phyloP scores from a whole-genome alignment of 306 rosid species.

The Malus fusca region DNA sequence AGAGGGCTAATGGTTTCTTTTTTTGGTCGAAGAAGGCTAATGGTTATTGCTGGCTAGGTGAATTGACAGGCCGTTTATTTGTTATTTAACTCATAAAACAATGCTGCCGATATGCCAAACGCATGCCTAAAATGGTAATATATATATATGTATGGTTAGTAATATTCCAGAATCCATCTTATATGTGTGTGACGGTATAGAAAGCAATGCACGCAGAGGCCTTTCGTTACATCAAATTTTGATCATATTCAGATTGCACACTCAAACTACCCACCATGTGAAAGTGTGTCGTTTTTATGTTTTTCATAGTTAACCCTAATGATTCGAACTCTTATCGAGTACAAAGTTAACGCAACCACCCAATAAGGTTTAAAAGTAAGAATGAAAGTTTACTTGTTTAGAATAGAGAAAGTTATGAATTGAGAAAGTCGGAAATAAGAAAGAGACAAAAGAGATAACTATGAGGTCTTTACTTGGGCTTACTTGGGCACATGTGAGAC shows the following conservation, averaged over 20 bases:
- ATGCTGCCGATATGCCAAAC: background rate
- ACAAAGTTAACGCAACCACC: too few species aligned
- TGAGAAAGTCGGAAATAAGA: too few species aligned
- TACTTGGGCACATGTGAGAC: too few species aligned
- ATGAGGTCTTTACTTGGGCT: too few species aligned
- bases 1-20: constrained; percentile 6
- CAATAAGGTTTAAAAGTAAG: too few species aligned
- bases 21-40: too few species aligned
- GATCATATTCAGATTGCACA: background rate
- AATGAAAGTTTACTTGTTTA: too few species aligned
- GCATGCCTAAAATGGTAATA: background rate
- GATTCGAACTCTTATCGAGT: too few species aligned
- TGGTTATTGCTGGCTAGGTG: background rate
- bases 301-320: too few species aligned
- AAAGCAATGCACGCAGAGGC: background rate
- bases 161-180: background rate
- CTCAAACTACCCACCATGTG: background rate
- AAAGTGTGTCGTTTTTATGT: too few species aligned
- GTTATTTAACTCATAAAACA: background rate
- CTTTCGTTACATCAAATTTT: background rate
- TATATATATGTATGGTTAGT: background rate
- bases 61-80: background rate
- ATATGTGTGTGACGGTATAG: background rate
- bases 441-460: too few species aligned
- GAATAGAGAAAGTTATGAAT: too few species aligned